Percentiles rank a stretch among this genome's conserved stretches.
These are phyloP conservation scores for Xanthoconium separans DNA, from an alignment of 1,284 basidiomycete species.

Conservation along the genomic window DNA sequence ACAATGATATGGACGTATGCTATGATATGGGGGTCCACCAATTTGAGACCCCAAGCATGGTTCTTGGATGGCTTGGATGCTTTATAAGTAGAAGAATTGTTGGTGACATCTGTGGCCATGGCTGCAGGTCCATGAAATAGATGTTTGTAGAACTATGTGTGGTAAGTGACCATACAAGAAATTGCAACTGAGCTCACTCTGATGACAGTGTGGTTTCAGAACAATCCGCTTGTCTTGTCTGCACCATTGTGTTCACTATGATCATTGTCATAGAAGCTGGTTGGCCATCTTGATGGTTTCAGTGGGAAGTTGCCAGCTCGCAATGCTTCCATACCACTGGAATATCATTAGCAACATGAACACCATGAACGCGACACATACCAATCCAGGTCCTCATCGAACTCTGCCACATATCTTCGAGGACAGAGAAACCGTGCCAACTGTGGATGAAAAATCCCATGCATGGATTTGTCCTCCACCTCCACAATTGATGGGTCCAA, in stretches of 20 bases:
- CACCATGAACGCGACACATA: not conserved
- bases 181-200: not conserved
- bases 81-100: not conserved
- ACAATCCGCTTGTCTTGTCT: not conserved
- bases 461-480: not conserved
- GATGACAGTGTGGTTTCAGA: not conserved
- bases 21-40: conserved; percentile 1
- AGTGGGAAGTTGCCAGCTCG: not conserved
- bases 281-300: conserved; percentile 2
- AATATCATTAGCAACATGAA: not conserved
- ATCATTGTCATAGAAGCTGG: not conserved
- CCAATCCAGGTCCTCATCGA: conserved; percentile 2
- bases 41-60: not conserved
- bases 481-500: not conserved
- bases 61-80: conserved; percentile 6
- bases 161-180: not conserved
- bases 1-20: not conserved
- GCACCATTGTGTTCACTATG: not conserved
- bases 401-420: not conserved
- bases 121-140: not conserved
- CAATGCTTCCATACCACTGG: conserved; percentile 5
- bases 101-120: too few relatives aligned
- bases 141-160: conserved; percentile 4
- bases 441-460: conserved; percentile 6
- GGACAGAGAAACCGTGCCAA: conserved; percentile 1